Base-by-base conservation (phyloP, 2,329 filamentous ascomycete species). In the Penicillium sp. region DNA sequence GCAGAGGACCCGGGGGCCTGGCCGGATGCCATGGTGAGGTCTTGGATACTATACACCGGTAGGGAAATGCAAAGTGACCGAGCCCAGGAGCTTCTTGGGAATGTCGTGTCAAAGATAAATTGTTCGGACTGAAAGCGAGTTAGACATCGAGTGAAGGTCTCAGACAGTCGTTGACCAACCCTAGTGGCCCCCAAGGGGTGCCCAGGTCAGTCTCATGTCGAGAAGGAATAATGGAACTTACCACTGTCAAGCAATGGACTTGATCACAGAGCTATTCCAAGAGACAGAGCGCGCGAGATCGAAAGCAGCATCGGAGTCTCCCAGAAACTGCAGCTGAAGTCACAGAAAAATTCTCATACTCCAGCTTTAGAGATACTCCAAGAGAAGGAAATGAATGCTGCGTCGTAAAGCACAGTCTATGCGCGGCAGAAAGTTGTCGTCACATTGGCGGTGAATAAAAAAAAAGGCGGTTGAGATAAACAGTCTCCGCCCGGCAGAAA, bases 1-100 rank as follows among this genome's bases (percentile, higher is more conserved):
- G 60, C 64, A 22, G 66, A 66, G 16, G 66, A 66, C 18, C 59
- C 65, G 13, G 57, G 53, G 32, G 62, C 57, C 49, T 66, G 65
- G 13, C 49, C 51, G 16, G 66, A 67, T 29, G 65, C 58, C 65
- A 68, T 70, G 24, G 36, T 40, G 29, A 28, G 5, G n/a, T 10
- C n/a, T 31, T n/a, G 11, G n/a, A 42, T 11, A 18, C 8, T 4
- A 20, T 23, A 32, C 5, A 8, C 6, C 13, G 18, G 16, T 23
- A 32, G 6, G 6, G 5, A 8, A 11, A 20, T 4, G 6, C 8
- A 6, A 5, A 18, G 13, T 16, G 4, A 14, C 5, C 13, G n/a
- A 24, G 11, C 39, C 10, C n/a, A 31, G 18, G 18, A 38, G 11
- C 6, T 26, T 18, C 8, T 36, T 20, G 24, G 28, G 9, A 27